A percentile compares a stretch with the other conserved stretches of the same genome.
Conservation (phyloP, 768 basidiomycete species). For the Tubosaeta brunneosetosa region DNA sequence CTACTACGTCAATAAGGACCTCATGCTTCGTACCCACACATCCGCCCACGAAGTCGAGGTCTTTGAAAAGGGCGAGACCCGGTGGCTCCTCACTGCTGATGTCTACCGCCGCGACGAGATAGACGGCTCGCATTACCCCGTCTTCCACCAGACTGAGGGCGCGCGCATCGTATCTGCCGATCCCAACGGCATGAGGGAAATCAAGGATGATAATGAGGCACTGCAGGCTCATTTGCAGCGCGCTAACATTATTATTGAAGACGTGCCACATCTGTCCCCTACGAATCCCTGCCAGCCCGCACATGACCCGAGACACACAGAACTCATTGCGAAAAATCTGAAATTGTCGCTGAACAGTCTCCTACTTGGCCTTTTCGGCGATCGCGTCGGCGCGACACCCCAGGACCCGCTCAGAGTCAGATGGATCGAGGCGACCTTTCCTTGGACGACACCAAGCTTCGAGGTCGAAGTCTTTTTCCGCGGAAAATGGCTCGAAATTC, state of each 20-base stretch:
- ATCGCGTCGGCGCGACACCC: constrained; percentile 42
- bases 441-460: constrained; percentile 96
- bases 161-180: constrained; percentile 73
- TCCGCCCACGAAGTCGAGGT: constrained; percentile 97
- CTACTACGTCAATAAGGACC: constrained; percentile 88
- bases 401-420: constrained; percentile 79
- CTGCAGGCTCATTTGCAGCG: constrained; percentile 55
- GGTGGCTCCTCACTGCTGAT: constrained; percentile 92
- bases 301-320: constrained; percentile 72
- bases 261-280: constrained; percentile 66
- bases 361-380: constrained; percentile 77
- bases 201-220: constrained; percentile 66
- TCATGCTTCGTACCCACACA: constrained; percentile 96
- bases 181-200: constrained; percentile 50
- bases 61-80: constrained; percentile 68
- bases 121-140: constrained; percentile 92
- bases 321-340: constrained; percentile 75
- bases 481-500: constrained; percentile 95
- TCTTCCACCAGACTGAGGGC: constrained; percentile 98
- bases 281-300: constrained; percentile 76
- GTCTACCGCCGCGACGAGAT: constrained; percentile 99
- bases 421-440: constrained; percentile 98
- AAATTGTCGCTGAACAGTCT: constrained; percentile 88
- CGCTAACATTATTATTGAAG: constrained; percentile 83
- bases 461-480: constrained; percentile 97